Base-by-base conservation (phyloP, 768 basidiomycete species). In the Auricularia sp. region DNA sequence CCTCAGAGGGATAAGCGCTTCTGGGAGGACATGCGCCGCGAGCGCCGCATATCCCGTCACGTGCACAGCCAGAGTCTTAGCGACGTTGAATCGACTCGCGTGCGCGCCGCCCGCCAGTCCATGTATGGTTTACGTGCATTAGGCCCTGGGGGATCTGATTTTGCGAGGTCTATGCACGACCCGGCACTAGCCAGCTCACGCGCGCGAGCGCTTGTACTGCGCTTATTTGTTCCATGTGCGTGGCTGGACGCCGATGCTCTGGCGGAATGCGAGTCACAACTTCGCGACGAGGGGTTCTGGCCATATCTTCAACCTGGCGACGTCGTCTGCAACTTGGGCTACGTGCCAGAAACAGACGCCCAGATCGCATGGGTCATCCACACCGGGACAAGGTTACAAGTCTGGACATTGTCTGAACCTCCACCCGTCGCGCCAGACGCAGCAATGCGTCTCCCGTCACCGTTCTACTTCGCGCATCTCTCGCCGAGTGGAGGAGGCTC, bases 281-380 rank as follows among this genome's bases (percentile, higher is more conserved):
- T 93, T 3, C 75, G 83, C n/a, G 78, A 80, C 1, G 80, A 83
- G 1, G 88, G 84, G 0, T 79, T 93, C 4, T 92, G 90, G 89
- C 75, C 79, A 5, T 82, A 90, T 70, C 79, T 93, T n/a, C 89
- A 87, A 1, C 81, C 80, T 0, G 91, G 91, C 0, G 91, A 93
- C 69, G 74, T 92, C 44, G 80, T 93, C 24, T 90, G 87, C 71
- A 93, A 93, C 73, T 79, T 93, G 58, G 91, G 91, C 5, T 91
- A 85, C 69, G 78, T 93, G 16, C 88, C 88, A 1, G 54, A 54
- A 3, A 51, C 81, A 0, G 70, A 68, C 54, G 69, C 56, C 3
- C 8, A 21, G 10, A 8, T 6, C 1, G 29, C 56, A 8, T 29
- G 24, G 34, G 18, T 59, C 8, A 29, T 59, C 6, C 6, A 59